A percentile compares a stretch with the other conserved stretches of the same genome.
Conservation (phyloP, 1,284 basidiomycete genomes). For the Salmacisia buchloeana region DNA sequence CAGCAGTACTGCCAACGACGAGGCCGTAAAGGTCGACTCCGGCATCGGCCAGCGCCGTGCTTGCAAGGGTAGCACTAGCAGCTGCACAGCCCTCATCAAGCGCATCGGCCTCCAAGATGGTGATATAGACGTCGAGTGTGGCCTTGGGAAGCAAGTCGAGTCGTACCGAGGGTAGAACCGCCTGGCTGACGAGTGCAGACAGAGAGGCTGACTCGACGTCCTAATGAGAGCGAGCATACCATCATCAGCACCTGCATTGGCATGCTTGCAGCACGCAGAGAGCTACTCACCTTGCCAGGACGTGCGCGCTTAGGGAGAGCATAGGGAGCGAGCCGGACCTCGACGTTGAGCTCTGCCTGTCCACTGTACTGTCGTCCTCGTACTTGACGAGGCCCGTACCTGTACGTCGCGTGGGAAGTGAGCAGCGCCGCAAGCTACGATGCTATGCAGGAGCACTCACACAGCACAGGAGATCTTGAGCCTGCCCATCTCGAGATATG, state of each 20-base stretch:
- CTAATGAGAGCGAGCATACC: slow-evolving; percentile 53
- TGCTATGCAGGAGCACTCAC: not conserved
- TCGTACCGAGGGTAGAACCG: slow-evolving; percentile 75
- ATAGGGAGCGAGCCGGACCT: slow-evolving; percentile 8
- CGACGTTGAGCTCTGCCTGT: slow-evolving; percentile 4
- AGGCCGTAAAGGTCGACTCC: slow-evolving; percentile 81
- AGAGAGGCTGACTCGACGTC: slow-evolving; percentile 87
- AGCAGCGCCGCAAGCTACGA: not conserved
- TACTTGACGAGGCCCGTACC: slow-evolving; percentile 8
- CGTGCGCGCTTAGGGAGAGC: not conserved
- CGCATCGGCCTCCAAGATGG: slow-evolving; percentile 84
- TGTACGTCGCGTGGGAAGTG: not conserved
- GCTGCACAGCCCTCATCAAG: slow-evolving; percentile 56
- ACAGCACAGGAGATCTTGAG: slow-evolving; percentile 9
- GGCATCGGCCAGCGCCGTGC: slow-evolving; percentile 79
- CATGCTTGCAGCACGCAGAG: slow-evolving; percentile 66
- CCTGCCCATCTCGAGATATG: slow-evolving; percentile 8
- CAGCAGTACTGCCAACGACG: slow-evolving; percentile 58
- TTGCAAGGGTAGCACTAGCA: slow-evolving; percentile 72
- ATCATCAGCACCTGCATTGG: slow-evolving; percentile 62
- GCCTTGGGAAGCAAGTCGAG: slow-evolving; percentile 89
- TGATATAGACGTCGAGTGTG: slow-evolving; percentile 83
- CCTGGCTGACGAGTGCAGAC: slow-evolving; percentile 75
- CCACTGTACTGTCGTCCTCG: slow-evolving; percentile 12
- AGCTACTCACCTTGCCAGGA: slow-evolving; percentile 48